These are phyloP conservation scores for Xylaria sp. DNA, from an alignment of 2,329 filamentous ascomycete genomes.

Conservation along the genomic window DNA sequence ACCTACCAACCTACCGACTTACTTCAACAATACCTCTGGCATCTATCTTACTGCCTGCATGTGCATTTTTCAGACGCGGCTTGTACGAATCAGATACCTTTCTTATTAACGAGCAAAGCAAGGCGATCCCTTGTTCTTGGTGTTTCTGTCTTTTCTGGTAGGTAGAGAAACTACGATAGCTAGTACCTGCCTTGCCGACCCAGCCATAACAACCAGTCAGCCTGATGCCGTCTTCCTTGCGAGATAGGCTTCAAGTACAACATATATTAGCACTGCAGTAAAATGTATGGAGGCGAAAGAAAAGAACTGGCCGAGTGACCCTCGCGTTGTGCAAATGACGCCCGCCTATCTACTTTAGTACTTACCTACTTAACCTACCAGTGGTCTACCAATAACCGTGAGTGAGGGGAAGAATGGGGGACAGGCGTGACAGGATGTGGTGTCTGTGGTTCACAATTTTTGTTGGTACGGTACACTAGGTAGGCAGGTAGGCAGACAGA, in stretches of 20 bases:
- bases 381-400: constrained; percentile 10
- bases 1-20: too few species aligned
- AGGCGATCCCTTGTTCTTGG: too few species aligned
- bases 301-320: background rate
- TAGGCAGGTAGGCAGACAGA: too few species aligned
- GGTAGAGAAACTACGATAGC: background rate
- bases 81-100: too few species aligned
- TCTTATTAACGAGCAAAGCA: too few species aligned
- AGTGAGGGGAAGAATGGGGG: background rate
- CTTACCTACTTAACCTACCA: too few species aligned
- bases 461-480: background rate
- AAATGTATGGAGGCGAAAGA: background rate
- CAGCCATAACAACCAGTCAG: too few species aligned
- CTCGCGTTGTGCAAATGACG: background rate
- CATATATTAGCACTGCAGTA: background rate
- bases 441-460: constrained; percentile 3
- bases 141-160: background rate
- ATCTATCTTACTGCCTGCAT: too few species aligned
- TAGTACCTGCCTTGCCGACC: too few species aligned
- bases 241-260: background rate
- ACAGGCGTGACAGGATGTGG: too few species aligned
- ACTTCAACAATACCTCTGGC: too few species aligned
- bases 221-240: background rate
- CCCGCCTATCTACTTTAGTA: too few species aligned
- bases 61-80: background rate